phyloP scores from a whole-genome alignment of 2,329 filamentous ascomycete genomes.

The Fusarium sp. region DNA sequence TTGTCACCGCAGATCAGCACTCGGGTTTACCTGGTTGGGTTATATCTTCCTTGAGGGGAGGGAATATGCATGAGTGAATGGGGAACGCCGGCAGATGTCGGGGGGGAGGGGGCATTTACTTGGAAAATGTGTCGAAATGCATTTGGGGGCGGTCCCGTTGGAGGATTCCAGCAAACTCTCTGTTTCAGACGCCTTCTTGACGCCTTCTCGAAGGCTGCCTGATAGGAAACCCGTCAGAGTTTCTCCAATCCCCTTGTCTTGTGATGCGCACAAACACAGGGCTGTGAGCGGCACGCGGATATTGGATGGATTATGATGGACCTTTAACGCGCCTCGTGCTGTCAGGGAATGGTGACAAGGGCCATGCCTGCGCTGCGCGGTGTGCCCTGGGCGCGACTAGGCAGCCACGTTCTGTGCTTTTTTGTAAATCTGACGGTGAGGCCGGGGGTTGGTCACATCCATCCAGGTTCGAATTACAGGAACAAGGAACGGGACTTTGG shows the following conservation, averaged over 20 bases:
- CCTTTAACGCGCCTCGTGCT: conserved; percentile 5
- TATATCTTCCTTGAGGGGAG: not conserved
- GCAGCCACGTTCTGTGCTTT: conserved; percentile 32
- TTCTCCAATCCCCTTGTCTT: not conserved
- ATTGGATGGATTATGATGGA: not conserved
- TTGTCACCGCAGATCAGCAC: conserved; percentile 13
- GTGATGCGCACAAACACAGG: conserved; percentile 8
- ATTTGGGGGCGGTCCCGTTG: not conserved
- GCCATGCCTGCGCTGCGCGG: conserved; percentile 15
- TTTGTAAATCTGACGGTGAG: conserved; percentile 6
- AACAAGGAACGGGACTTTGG: conserved; percentile 1
- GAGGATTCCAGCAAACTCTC: not conserved
- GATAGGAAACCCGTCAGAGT: not conserved
- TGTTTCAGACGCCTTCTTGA: conserved; percentile 2
- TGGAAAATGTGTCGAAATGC: not conserved
- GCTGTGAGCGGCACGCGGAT: not conserved
- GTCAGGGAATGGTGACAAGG: conserved; percentile 3
- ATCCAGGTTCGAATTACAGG: not conserved
- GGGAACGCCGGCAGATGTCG: not conserved
- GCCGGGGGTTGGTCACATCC: not conserved
- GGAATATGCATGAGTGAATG: not conserved
- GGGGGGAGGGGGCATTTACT: not conserved
- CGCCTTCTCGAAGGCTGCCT: conserved; percentile 34
- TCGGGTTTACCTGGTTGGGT: conserved; percentile 5
- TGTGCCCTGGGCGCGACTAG: conserved; percentile 13